These are phyloP conservation scores for Globisporangium lucens DNA, from an alignment of 352 stramenopile species.

Conservation along the genomic window DNA sequence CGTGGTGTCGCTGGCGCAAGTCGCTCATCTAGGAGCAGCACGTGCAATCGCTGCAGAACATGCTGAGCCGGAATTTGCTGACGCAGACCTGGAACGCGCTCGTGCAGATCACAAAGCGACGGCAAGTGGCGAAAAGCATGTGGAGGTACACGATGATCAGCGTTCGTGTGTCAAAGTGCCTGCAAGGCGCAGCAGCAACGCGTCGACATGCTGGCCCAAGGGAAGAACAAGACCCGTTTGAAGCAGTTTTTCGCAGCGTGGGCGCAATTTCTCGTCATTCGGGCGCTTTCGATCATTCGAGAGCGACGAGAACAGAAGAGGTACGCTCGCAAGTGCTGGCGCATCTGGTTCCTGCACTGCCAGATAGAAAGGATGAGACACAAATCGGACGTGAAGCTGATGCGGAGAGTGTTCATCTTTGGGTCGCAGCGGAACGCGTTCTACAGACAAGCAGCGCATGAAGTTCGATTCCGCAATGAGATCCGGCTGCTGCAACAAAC, in stretches of 20 bases:
- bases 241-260: constrained; percentile 7
- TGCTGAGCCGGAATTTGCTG: neutral
- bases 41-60: neutral
- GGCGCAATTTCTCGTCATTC: constrained; percentile 9
- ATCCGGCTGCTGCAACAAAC: neutral
- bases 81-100: constrained; percentile 11
- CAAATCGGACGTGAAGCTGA: neutral
- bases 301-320: neutral
- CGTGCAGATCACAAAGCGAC: constrained; percentile 22
- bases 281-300: constrained; percentile 6
- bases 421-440: constrained; percentile 3
- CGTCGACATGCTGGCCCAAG: neutral
- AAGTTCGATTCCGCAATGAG: neutral
- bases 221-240: neutral
- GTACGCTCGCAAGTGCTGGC: neutral
- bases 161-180: constrained; percentile 4
- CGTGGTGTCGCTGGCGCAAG: constrained; percentile 9
- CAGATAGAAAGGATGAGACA: neutral
- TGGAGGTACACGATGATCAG: constrained; percentile 19
- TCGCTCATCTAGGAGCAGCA: constrained; percentile 7
- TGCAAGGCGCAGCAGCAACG: neutral
- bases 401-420: constrained; percentile 5
- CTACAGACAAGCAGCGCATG: neutral
- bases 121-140: constrained; percentile 21
- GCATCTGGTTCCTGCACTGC: neutral